A percentile compares a stretch with the other conserved stretches of the same genome.
Evolutionary conservation across 805 yeast genomes (phyloP).

Genomic region (Myxozyma neotropica): DNA sequence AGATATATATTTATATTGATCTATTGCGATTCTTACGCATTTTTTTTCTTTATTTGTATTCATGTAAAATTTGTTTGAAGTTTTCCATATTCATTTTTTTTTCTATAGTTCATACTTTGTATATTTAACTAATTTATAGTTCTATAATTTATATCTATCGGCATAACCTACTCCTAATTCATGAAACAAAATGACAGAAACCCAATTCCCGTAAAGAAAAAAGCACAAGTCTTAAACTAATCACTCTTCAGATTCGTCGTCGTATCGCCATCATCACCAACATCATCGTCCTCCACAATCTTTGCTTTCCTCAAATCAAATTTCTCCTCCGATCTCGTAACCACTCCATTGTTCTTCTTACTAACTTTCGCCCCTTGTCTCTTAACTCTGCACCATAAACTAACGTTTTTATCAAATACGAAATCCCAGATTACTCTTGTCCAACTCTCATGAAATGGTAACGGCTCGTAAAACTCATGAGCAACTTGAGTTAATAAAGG

Average conservation of each 20-base stretch:
- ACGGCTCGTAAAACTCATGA: slow-evolving; percentile 74
- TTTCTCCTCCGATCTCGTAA: not conserved
- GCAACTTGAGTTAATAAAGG: slow-evolving; percentile 69
- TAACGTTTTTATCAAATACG: slow-evolving; percentile 64
- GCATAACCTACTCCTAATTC: too few species aligned
- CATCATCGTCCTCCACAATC: slow-evolving; percentile 15
- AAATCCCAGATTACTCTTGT: slow-evolving; percentile 72
- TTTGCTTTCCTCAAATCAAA: slow-evolving; percentile 9
- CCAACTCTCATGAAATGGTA: slow-evolving; percentile 82
- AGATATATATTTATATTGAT: too few species aligned
- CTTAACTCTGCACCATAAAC: slow-evolving; percentile 80
- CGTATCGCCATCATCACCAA: slow-evolving; percentile 20
- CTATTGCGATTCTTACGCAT: too few species aligned
- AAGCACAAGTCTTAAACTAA: not conserved
- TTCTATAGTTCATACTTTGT: too few species aligned
- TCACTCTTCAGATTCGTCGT: not conserved
- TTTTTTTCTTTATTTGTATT: too few species aligned
- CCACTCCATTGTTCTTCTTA: not conserved
- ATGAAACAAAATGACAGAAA: too few species aligned
- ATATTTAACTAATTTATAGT: too few species aligned
- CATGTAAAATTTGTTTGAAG: too few species aligned
- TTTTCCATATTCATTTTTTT: too few species aligned
- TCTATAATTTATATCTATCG: too few species aligned
- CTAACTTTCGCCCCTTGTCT: slow-evolving; percentile 44
- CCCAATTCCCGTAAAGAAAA: too few species aligned